A percentile compares a stretch with the other conserved stretches of the same genome.
These are phyloP conservation scores for Malus hybrid DNA, from an alignment of 331 rosid species.

Conservation along the genomic window DNA sequence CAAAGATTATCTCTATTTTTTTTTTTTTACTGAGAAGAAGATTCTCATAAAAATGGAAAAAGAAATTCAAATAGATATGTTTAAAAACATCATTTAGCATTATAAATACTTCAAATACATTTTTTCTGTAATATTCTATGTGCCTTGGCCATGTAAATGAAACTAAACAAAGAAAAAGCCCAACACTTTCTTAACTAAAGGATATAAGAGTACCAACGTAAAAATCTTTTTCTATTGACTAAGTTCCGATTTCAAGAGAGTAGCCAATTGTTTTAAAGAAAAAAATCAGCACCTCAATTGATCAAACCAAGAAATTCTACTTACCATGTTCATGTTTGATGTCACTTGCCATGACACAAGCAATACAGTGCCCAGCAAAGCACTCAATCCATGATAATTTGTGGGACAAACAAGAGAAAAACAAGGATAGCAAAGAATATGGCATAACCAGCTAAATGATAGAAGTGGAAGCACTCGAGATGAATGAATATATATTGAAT, in stretches of 20 bases:
- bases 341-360: background rate
- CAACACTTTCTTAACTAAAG: background rate
- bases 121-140: background rate
- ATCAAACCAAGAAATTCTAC: background rate
- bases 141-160: background rate
- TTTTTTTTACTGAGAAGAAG: too few relatives aligned
- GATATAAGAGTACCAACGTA: background rate
- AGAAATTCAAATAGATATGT: background rate
- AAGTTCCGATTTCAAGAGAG: background rate
- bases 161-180: background rate
- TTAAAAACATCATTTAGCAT: background rate
- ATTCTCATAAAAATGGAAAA: too few relatives aligned
- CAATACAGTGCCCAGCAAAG: background rate
- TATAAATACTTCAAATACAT: background rate
- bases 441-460: background rate
- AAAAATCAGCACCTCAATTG: background rate
- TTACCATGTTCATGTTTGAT: background rate
- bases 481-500: constrained; percentile 1
- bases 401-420: background rate
- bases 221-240: background rate
- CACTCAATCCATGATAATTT: background rate
- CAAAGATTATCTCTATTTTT: too few relatives aligned
- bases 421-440: background rate
- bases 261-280: background rate
- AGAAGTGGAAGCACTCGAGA: background rate